Conservation (phyloP, 2,329 filamentous ascomycete species). For the Colletotrichum sp. region DNA sequence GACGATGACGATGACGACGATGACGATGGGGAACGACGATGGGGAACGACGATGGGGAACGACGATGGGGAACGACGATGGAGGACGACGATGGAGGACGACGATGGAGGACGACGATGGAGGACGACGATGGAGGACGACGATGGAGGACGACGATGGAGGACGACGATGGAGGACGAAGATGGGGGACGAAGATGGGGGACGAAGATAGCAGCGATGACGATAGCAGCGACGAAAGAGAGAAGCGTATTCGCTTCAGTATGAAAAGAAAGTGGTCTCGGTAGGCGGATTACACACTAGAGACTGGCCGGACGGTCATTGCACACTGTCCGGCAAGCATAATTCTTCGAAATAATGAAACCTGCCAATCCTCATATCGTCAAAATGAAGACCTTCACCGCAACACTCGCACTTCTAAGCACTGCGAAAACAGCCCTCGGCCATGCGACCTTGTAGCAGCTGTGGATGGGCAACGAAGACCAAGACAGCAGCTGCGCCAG, state of each 20-base stretch:
- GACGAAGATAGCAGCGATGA: not conserved
- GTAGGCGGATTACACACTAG: not conserved
- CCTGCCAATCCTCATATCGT: not conserved
- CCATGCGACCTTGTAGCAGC: slow-evolving; percentile 56
- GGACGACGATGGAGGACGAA: no score
- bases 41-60: no score
- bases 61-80: no score
- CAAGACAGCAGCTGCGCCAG: not conserved
- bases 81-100: fast-evolving
- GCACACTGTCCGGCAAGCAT: not conserved
- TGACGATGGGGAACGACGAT: no score
- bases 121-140: no score
- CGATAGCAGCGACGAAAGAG: not conserved
- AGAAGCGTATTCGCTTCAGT: not conserved
- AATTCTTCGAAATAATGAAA: not conserved
- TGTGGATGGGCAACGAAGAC: slow-evolving; percentile 43
- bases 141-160: no score
- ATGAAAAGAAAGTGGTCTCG: not conserved
- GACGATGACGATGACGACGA: no score
- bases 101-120: not conserved
- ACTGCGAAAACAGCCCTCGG: slow-evolving; percentile 21
- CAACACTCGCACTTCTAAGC: not conserved
- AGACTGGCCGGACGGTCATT: not conserved
- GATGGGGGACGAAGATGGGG: no score
- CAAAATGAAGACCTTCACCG: not conserved